These are phyloP conservation scores for Rhodotorula sphaerocarpa DNA, from an alignment of 768 basidiomycete species.

Conservation along the genomic window DNA sequence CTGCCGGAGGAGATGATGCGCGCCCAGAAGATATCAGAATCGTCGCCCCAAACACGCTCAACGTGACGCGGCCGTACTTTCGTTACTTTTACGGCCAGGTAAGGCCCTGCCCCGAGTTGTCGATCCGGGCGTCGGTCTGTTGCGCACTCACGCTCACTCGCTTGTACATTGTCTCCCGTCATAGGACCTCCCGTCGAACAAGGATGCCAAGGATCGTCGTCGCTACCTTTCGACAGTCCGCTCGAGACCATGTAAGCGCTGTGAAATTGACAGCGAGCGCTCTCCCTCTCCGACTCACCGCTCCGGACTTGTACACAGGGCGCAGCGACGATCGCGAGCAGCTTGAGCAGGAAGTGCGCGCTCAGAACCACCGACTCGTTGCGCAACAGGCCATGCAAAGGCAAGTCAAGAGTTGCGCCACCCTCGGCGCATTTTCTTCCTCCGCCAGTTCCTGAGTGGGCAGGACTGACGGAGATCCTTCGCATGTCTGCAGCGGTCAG, in stretches of 20 bases:
- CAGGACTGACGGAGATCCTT: no score
- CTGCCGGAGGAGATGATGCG: neutral
- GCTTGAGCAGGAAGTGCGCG: constrained; percentile 25
- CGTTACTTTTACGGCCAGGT: constrained; percentile 24
- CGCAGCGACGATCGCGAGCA: neutral
- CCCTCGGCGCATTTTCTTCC: no score
- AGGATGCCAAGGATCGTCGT: constrained; percentile 17
- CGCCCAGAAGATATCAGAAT: neutral
- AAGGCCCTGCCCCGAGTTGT: neutral
- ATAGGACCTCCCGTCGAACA: constrained; percentile 26
- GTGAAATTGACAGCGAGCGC: no score
- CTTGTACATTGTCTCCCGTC: no score
- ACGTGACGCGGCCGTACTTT: constrained; percentile 27
- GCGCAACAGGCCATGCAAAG: neutral
- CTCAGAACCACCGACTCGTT: constrained; percentile 21
- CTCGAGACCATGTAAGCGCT: constrained; percentile 14
- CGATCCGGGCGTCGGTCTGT: no score
- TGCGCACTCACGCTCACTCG: no score
- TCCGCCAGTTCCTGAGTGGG: no score
- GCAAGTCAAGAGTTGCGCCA: no score
- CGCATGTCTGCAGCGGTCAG: no score
- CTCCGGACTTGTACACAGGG: constrained; percentile 2
- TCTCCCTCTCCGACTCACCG: neutral
- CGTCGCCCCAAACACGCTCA: neutral
- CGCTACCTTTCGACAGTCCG: constrained; percentile 18